phyloP scores from a whole-genome alignment of 2,329 filamentous ascomycete species.

The Talaromyces sp. region DNA sequence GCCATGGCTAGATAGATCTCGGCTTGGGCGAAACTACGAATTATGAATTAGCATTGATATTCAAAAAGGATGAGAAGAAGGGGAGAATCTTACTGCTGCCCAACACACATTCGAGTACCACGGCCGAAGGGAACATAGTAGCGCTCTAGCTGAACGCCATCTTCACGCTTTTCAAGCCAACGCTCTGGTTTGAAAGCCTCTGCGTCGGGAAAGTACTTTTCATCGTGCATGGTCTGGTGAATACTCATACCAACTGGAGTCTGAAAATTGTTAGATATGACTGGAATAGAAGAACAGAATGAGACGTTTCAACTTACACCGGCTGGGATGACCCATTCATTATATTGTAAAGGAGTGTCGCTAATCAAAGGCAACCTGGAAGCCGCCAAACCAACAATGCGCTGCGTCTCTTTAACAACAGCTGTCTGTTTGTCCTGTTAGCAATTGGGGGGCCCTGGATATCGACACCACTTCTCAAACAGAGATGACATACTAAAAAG shows the following conservation, averaged over 20 bases:
- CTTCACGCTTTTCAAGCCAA: conserved; percentile 15
- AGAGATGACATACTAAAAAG: background rate
- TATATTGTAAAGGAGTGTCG: conserved; percentile 14
- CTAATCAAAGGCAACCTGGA: conserved; percentile 1
- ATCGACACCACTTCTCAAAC: too few species aligned
- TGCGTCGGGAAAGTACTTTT: background rate
- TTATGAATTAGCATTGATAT: background rate
- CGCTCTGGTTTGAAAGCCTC: background rate
- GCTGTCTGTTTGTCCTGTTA: background rate
- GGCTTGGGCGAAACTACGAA: conserved; percentile 25
- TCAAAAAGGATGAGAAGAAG: background rate
- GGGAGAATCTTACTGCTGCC: conserved; percentile 37
- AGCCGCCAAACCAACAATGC: background rate
- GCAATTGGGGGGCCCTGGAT: background rate
- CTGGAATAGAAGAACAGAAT: background rate
- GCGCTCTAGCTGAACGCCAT: conserved; percentile 21
- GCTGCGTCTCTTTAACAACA: background rate
- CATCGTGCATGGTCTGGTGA: background rate
- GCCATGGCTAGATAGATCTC: conserved; percentile 28
- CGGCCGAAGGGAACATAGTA: conserved; percentile 6
- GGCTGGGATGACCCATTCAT: conserved; percentile 4
- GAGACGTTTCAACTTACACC: background rate
- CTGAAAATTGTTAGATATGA: background rate
- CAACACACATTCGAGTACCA: conserved; percentile 23
- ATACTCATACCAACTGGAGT: background rate